Conservation (phyloP, 208 protist species). For the Trypanosomatidae sp. region DNA sequence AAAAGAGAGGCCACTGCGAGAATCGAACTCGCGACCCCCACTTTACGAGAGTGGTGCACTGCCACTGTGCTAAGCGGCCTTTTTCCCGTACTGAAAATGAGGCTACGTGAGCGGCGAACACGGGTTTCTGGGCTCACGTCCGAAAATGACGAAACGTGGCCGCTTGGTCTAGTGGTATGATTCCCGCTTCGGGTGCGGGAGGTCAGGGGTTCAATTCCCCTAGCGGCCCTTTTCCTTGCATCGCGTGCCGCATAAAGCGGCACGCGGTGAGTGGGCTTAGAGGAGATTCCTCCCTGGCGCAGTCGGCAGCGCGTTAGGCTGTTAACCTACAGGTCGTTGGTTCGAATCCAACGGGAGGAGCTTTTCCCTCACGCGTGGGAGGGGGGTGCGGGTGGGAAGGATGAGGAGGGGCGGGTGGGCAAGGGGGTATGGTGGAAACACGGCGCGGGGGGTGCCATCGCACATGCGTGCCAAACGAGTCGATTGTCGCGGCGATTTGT, state of each 20-base stretch:
- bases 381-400: neutral
- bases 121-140: no score
- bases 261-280: no score
- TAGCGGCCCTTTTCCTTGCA: neutral
- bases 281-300: slow-evolving; percentile 25
- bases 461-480: no score
- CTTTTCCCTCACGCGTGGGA: slow-evolving; percentile 1
- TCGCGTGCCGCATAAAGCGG: no score
- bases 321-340: slow-evolving; percentile 44
- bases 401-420: neutral
- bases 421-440: no score
- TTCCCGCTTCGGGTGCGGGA: slow-evolving; percentile 28
- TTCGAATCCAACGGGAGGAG: slow-evolving; percentile 43
- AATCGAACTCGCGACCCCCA: slow-evolving; percentile 67
- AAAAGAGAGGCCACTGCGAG: no score
- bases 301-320: slow-evolving; percentile 42
- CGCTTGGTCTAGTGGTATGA: slow-evolving; percentile 85
- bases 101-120: no score
- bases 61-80: slow-evolving; percentile 94
- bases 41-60: slow-evolving; percentile 95
- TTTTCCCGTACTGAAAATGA: neutral
- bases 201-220: slow-evolving; percentile 85
- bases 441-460: neutral
- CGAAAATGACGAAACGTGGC: slow-evolving; percentile 10
- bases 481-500: no score